Base-by-base conservation (phyloP, 441 rosid genomes). In the Populus hybrid region DNA sequence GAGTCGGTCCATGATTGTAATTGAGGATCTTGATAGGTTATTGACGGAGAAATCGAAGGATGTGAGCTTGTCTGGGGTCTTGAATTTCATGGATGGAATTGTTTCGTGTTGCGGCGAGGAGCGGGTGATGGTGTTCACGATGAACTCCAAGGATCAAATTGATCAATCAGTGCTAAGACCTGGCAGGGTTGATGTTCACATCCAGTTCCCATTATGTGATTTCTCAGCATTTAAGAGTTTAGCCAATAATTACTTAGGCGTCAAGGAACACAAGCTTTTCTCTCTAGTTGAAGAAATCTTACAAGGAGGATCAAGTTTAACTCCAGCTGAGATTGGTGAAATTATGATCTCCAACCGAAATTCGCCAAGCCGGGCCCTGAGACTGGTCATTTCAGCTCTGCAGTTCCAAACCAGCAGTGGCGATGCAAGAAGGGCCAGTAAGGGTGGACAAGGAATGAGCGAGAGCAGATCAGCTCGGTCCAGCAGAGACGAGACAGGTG, bases 11-110 rank as follows among this genome's bases (percentile, higher is more conserved):
- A 75, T 95, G 82, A 81, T 93, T 32, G 89, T 95, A 4, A 86
- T 93, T 46, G 98, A 95, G 76, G 97, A 95, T 80, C 88, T 95
- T 4, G 99, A 92, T 54, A 86, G 91, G 59, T 87, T 88, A 3
- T 69, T 95, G 68, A 30, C 65, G 0, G 78, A 80, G 40, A 89
- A 86, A 78, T 82, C 95, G 20, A 78, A 85, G 73, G 78, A 67
- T 2, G 78, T 87, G 67, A 87, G 86, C 69, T 42, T 87, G 65
- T 83, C 86, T 0, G 91, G 90, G 8, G 54, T 91, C 3, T 64
- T 89, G 63, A 89, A 87, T 68, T 89, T 90, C 82, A 90, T 89
- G 91, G 95, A 90, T 35, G 95, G 95, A 20, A 83, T 89, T 10
- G 59, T 86, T 34, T 84, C 81, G 66, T 84, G 88, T 10, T 83